Percentiles rank a stretch among this genome's conserved stretches.
Evolutionary conservation across 371 early-diverging fungal species (phyloP).

Genomic region (Nosema muscidifuracis): DNA sequence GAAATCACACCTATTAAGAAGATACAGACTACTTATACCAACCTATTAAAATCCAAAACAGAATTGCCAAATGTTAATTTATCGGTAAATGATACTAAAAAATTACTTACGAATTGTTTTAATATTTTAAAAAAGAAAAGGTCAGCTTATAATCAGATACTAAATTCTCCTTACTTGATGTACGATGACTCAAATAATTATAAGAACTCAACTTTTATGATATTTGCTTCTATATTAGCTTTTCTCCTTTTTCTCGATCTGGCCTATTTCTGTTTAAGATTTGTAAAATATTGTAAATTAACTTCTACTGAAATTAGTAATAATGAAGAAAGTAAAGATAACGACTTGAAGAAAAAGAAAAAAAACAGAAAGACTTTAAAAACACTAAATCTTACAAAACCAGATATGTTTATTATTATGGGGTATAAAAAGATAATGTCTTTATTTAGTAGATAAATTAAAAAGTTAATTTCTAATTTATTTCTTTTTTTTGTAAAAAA

Average conservation of each 20-base stretch:
- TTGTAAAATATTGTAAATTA: not conserved
- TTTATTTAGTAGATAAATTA: not conserved
- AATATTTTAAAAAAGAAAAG: conserved; percentile 24
- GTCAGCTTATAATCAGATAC: conserved; percentile 31
- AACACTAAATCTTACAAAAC: not conserved
- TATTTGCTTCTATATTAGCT: conserved; percentile 4
- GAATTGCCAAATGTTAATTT: conserved; percentile 3
- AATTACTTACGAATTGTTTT: conserved; percentile 19
- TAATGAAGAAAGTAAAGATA: not conserved
- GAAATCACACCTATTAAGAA: conserved; percentile 2
- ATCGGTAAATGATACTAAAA: conserved; percentile 13
- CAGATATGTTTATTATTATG: not conserved
- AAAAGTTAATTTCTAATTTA: not conserved
- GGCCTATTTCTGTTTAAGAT: conserved; percentile 9
- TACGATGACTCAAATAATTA: conserved; percentile 23
- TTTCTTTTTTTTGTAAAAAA: not conserved
- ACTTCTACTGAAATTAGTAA: not conserved
- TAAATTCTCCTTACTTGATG: conserved; percentile 20
- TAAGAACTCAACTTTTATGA: conserved; percentile 9
- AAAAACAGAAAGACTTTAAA: not conserved
- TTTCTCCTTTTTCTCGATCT: conserved; percentile 13
- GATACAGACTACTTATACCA: conserved; percentile 38
- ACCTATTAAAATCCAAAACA: conserved; percentile 4
- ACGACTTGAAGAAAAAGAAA: not conserved
- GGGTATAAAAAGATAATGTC: not conserved